Base-by-base conservation (phyloP, 1,139 yeast genomes). In the Magnusiomyces paraingens region DNA sequence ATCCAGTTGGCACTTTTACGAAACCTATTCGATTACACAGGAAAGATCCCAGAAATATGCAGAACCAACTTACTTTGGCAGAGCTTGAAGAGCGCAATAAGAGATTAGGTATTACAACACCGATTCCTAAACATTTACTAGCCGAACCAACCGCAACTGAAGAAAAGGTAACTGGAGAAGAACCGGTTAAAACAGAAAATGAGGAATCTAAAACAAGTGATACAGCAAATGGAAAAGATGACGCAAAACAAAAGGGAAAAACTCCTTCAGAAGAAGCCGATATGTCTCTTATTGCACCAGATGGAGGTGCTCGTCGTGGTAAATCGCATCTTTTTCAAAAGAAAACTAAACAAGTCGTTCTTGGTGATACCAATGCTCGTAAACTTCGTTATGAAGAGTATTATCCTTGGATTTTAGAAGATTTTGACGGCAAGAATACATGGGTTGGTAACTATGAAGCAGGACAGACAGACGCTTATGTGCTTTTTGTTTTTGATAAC, bases 391-490 rank as follows among this genome's bases (percentile, higher is more conserved):
- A 91, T 66, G 99, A 93, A 70, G 99, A 93, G 70, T 89, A 85
- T 66, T 91, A 88, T 63, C 99, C 99, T 0, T 93, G 99, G 99
- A 95, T 94, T 18, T 75, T 94, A 77, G 97, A 91, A 71, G 99
- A 94, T 71, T 91, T 87, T 68, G 96, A 89, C 62, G 96, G 96
- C 54, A 79, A 82, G 58, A 91, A 93, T 67, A 94, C 95, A 0
- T 93, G 88, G 85, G 97, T 91, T 21, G 97, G 99, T 39, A 86
- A 86, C 62, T 91, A 88, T 70, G 99, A 93, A 72, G 99, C 98
- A 1, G 95, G 94, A 11, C 86, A 86, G 59, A 81, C 91, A 10
- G 96, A 89, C 62, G 79, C 89, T 18, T 91, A 88, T 67, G 96
- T 89, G 4, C 73, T 93, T 52, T 80, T 93, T 64, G 89, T 90